Percentiles rank a stretch among this genome's conserved stretches.
Conservation (phyloP, 2,329 filamentous ascomycete genomes). For the Penicillium sp. region DNA sequence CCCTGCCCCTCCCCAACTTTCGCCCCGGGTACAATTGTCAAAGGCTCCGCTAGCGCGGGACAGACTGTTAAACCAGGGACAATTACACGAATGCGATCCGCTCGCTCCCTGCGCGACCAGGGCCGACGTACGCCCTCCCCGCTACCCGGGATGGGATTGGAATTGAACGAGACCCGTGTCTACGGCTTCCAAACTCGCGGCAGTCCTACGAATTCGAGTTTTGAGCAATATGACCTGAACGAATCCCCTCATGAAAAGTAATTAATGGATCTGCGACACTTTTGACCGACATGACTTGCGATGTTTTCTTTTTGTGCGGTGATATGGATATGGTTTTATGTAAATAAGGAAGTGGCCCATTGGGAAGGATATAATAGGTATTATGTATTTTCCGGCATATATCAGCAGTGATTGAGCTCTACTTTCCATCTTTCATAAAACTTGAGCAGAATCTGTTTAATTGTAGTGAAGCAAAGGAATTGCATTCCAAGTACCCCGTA, state of each 20-base stretch:
- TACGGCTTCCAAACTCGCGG: constrained; percentile 3
- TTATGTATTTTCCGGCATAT: neutral
- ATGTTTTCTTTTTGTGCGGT: constrained; percentile 1
- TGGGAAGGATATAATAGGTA: neutral
- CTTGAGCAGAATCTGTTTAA: too few species aligned
- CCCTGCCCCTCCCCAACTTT: constrained; percentile 51
- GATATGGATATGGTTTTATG: neutral
- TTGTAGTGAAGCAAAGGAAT: too few species aligned
- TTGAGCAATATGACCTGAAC: constrained; percentile 29
- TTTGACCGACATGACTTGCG: constrained; percentile 1
- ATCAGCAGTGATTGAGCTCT: neutral
- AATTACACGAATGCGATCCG: constrained; percentile 37
- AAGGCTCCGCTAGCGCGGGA: constrained; percentile 53
- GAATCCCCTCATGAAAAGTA: constrained; percentile 31
- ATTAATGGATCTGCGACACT: constrained; percentile 14
- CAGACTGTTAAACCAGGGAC: constrained; percentile 47
- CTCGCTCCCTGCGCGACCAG: constrained; percentile 30
- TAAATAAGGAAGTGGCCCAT: constrained; percentile 1
- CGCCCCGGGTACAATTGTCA: constrained; percentile 53
- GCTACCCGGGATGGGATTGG: constrained; percentile 2
- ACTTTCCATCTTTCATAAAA: too few species aligned
- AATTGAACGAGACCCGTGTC: neutral
- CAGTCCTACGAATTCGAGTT: constrained; percentile 22
- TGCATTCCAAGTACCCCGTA: neutral
- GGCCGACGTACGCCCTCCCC: constrained; percentile 11